A percentile compares a stretch with the other conserved stretches of the same genome.
Conservation (phyloP, 2,329 filamentous ascomycete genomes). For the Chrysoporthe puriensis region DNA sequence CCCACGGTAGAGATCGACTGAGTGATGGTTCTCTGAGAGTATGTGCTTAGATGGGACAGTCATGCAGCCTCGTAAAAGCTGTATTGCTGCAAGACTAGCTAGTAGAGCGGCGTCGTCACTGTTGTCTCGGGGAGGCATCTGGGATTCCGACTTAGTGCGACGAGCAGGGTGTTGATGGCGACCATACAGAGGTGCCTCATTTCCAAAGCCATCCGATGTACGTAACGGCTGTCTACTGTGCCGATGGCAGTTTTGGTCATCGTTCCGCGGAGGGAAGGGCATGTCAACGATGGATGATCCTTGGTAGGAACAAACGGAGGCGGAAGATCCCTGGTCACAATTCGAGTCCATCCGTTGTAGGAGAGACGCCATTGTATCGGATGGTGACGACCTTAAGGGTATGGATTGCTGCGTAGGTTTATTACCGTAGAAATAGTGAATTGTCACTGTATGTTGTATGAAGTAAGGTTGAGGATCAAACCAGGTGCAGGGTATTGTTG, state of each 20-base stretch:
- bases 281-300: not conserved
- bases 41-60: not conserved
- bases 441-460: not conserved
- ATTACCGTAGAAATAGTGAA: not conserved
- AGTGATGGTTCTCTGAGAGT: not conserved
- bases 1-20: not conserved
- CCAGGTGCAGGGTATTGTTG: not conserved
- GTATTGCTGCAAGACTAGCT: slow-evolving; percentile 26
- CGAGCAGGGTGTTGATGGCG: not conserved
- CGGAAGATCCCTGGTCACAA: not conserved
- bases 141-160: slow-evolving; percentile 11
- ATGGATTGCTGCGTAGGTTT: not conserved
- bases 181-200: no score
- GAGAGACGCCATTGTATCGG: slow-evolving; percentile 1
- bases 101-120: slow-evolving; percentile 1
- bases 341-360: not conserved
- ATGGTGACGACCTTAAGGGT: not conserved
- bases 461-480: not conserved
- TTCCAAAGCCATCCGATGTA: not conserved
- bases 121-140: not conserved
- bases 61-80: slow-evolving; percentile 24
- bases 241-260: not conserved
- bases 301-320: not conserved
- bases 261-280: not conserved
- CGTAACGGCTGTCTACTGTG: not conserved